Percentiles rank a stretch among this genome's conserved stretches.
phyloP scores from a whole-genome alignment of 176 grass and related monocot genomes.

The Triticum timopheevii region DNA sequence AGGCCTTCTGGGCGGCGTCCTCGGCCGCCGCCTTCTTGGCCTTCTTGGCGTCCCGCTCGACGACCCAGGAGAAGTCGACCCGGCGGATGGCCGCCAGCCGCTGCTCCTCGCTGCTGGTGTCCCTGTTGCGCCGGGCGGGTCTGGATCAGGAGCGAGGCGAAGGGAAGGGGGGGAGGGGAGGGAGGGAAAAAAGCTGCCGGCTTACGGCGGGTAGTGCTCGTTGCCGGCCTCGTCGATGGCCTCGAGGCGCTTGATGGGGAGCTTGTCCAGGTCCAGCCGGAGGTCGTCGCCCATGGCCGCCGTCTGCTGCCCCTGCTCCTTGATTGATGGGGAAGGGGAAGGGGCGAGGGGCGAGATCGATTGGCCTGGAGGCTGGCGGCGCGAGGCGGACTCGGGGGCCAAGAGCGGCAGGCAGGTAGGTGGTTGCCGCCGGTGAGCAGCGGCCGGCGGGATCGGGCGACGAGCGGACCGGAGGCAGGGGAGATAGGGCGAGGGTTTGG shows the following conservation, averaged over 20 bases:
- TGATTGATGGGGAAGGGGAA: not conserved
- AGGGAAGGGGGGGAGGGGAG: not conserved
- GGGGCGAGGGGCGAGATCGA: not conserved
- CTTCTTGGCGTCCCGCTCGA: conserved; percentile 78
- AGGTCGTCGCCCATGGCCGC: conserved; percentile 44
- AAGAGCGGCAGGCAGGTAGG: not conserved
- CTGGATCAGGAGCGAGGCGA: not conserved
- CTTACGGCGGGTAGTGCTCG: conserved; percentile 87
- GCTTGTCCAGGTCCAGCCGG: conserved; percentile 82
- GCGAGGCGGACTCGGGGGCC: no score
- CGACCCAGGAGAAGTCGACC: conserved; percentile 79
- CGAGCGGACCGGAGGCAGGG: not conserved
- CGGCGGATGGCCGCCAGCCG: conserved; percentile 70
- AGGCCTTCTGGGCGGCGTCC: conserved; percentile 56
- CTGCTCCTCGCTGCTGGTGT: conserved; percentile 82
- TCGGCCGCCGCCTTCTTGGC: conserved; percentile 52
- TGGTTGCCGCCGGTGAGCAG: not conserved
- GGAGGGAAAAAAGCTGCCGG: not conserved
- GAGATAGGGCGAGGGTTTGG: not conserved
- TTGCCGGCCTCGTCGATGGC: conserved; percentile 91
- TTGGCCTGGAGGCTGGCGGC: no score
- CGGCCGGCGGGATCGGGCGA: not conserved
- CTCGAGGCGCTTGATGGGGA: conserved; percentile 89
- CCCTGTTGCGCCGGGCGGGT: conserved; percentile 29
- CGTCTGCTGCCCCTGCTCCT: not conserved